Conservation (phyloP, 768 basidiomycete species). For the Cyclocybe aegerita region DNA sequence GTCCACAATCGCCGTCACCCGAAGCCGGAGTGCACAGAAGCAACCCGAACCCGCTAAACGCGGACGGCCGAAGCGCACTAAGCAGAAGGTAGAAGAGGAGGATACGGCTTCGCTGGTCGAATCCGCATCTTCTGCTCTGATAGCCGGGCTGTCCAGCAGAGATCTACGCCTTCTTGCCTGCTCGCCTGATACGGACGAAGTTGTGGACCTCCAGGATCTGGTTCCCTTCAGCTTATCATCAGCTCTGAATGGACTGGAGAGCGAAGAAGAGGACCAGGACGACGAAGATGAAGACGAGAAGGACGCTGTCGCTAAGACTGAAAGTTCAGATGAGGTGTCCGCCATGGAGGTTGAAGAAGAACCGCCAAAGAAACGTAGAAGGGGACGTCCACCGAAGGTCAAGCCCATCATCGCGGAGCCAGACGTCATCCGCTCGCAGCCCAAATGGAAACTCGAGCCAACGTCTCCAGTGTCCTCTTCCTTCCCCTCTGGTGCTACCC, state of each 20-base stretch:
- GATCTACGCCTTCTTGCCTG: conserved; percentile 30
- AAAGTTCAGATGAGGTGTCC: too few relatives aligned
- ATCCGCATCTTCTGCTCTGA: conserved; percentile 4
- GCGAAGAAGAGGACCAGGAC: conserved; percentile 10
- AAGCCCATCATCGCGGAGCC: too few relatives aligned
- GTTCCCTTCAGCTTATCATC: conserved; percentile 9
- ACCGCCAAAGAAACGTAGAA: not conserved
- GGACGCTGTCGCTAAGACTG: too few relatives aligned
- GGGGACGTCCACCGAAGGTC: too few relatives aligned
- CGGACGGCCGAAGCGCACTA: not conserved
- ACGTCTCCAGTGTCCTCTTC: too few relatives aligned
- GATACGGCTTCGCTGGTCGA: not conserved
- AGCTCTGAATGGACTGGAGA: not conserved
- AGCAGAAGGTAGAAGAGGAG: not conserved
- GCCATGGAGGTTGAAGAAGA: not conserved
- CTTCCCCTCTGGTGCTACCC: too few relatives aligned
- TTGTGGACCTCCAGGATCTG: conserved; percentile 20
- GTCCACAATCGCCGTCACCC: not conserved
- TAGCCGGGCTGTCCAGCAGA: conserved; percentile 3
- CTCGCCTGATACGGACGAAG: conserved; percentile 33
- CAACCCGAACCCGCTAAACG: conserved; percentile 9
- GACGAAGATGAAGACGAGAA: conserved; percentile 9
- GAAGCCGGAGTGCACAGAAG: conserved; percentile 11
- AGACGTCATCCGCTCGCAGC: too few relatives aligned
- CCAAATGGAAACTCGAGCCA: too few relatives aligned